phyloP scores from a whole-genome alignment of 2,329 filamentous ascomycete species.

The Coniosporium tulheliwenetii region DNA sequence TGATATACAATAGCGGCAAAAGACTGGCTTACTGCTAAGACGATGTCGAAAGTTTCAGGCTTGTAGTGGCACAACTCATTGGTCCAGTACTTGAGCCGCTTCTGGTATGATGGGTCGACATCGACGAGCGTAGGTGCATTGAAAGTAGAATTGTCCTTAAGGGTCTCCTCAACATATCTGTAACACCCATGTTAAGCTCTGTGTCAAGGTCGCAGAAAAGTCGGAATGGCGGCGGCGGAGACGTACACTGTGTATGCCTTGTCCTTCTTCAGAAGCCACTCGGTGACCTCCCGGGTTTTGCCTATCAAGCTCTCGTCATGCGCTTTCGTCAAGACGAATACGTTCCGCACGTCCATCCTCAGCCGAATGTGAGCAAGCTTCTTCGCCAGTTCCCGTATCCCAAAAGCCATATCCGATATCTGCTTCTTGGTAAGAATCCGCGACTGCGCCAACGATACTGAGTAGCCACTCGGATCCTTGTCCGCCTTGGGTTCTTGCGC shows the following conservation, averaged over 20 bases:
- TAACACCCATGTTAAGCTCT: no score
- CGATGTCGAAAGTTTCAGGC: conserved; percentile 85
- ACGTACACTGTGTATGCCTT: conserved; percentile 56
- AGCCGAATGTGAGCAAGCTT: conserved; percentile 71
- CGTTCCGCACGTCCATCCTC: conserved; percentile 62
- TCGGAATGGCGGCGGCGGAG: neutral
- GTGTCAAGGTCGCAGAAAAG: no score
- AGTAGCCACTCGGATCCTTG: conserved; percentile 21
- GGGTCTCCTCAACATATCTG: conserved; percentile 56
- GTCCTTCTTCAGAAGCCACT: conserved; percentile 66
- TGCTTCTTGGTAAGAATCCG: conserved; percentile 90
- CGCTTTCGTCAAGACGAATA: conserved; percentile 87
- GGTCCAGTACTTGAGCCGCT: conserved; percentile 68
- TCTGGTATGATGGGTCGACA: conserved; percentile 38
- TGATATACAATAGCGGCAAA: neutral
- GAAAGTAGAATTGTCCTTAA: conserved; percentile 58
- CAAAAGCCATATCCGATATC: conserved; percentile 92
- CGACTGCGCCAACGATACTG: conserved; percentile 32
- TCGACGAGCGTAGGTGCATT: conserved; percentile 52
- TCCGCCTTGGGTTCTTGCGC: conserved; percentile 20
- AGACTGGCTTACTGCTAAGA: conserved; percentile 46
- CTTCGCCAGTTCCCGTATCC: conserved; percentile 78
- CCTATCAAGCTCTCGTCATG: conserved; percentile 67
- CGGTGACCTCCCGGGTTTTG: conserved; percentile 60
- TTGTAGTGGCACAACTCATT: conserved; percentile 59